Conservation (phyloP, 441 rosid species). For the Pelargonium fulgidum region DNA sequence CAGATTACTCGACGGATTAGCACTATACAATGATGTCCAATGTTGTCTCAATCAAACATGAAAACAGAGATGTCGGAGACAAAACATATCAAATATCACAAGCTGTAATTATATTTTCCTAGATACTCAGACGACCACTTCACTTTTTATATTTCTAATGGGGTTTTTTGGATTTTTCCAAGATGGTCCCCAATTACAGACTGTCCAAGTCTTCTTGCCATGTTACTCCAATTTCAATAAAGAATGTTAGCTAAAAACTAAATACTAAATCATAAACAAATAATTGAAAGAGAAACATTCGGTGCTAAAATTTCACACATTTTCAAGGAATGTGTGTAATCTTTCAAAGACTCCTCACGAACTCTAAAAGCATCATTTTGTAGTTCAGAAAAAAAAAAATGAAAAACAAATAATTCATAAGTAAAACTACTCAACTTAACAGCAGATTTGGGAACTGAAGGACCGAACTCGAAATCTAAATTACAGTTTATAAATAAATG, state of each 20-base stretch:
- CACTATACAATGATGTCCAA: conserved; percentile 25
- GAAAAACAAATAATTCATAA: not conserved
- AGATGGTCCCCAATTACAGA: conserved; percentile 45
- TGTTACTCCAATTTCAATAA: conserved; percentile 19
- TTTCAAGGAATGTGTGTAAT: conserved; percentile 36
- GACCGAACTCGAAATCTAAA: too few species aligned
- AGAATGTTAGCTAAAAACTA: conserved; percentile 10
- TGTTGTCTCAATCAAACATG: conserved; percentile 29
- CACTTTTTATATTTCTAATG: conserved; percentile 15
- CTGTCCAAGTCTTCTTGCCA: conserved; percentile 43
- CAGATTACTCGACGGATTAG: conserved; percentile 36
- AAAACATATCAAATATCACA: conserved; percentile 24
- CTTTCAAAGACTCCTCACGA: conserved; percentile 30
- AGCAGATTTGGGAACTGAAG: too few species aligned
- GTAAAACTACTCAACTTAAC: too few species aligned
- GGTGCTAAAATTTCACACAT: conserved; percentile 23
- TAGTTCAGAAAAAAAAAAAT: not conserved
- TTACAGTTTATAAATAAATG: too few species aligned
- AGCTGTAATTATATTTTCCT: conserved; percentile 20
- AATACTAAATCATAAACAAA: not conserved
- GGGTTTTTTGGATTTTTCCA: conserved; percentile 36
- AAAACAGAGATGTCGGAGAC: conserved; percentile 22
- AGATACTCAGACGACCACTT: conserved; percentile 26
- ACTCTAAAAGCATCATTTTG: not conserved
- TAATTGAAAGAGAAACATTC: conserved; percentile 7